phyloP scores from a whole-genome alignment of 192 early-diverging fungal genomes.

The Phlyctochytrium bullatum region DNA sequence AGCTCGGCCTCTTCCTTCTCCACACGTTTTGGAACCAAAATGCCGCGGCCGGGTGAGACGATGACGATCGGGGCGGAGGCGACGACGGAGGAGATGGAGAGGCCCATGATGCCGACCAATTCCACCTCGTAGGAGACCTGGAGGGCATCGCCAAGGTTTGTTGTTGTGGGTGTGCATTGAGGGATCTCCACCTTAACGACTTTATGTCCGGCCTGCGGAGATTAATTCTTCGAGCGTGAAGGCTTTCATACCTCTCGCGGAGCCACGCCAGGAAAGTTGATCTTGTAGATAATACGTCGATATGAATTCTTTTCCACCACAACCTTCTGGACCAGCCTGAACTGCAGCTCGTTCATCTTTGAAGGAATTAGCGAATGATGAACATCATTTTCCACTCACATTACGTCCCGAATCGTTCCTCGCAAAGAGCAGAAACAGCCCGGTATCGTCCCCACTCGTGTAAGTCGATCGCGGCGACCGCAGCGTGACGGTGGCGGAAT shows the following conservation, averaged over 20 bases:
- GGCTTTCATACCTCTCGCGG: no score
- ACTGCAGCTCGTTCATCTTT: background rate
- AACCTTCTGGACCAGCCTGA: background rate
- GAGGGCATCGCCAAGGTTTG: background rate
- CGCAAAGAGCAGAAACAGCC: background rate
- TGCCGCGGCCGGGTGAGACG: background rate
- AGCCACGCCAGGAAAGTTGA: background rate
- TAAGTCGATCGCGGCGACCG: conserved; percentile 1
- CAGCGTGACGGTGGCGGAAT: background rate
- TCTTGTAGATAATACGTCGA: background rate
- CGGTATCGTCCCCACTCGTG: background rate
- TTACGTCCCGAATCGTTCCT: background rate
- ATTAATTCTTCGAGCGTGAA: no score
- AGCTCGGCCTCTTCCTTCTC: conserved; percentile 6
- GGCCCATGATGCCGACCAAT: background rate
- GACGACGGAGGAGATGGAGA: background rate
- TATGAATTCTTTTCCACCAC: background rate
- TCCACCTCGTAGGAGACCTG: background rate
- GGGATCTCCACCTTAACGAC: background rate
- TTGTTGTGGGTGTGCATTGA: background rate
- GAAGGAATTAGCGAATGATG: background rate
- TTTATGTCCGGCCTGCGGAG: background rate
- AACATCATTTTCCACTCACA: background rate
- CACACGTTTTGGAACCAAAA: background rate
- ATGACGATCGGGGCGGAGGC: conserved; percentile 1